Evolutionary conservation across 352 stramenopile species (phyloP), one percentile per base, ranked within the genome.

Genomic region (Thraustochytrium striatum): DNA sequence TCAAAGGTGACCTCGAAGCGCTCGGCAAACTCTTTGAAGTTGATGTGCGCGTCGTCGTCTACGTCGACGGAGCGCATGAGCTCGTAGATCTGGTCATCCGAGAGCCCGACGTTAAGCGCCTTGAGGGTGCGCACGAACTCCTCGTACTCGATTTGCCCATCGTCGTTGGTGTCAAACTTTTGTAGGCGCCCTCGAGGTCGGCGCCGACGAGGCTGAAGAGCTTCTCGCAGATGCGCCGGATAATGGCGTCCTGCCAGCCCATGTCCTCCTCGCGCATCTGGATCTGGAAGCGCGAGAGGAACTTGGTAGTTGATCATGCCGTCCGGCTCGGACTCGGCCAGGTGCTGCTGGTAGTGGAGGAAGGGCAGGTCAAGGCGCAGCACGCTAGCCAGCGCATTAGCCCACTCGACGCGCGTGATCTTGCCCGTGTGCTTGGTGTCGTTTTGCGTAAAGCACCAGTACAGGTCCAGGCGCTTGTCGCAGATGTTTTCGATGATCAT

Each of bases 361-460:
- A 94, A 97, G 7, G 91, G 92, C 69, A 97, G 57, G 75, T 97
- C 92, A 7, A 96, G 82, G 75, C 93, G 87, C 52, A 97, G 83
- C n/a, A 97, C 92, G 0, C 90, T 94, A 33, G 91, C 91, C 75
- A 97, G 83, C 11, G 90, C 92, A 32, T 96, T 90, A 0, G 92
- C 89, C 91, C 91, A 96, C 57, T 96, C 87, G 30, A 95, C 85
- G 2, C 90, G 87, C 36, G 88, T 89, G 57, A 96, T 87, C 0
- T 84, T 87, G 28, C 92, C 91, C 13, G 91, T 90, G 85, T 93
- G 88, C 44, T 93, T 88, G n/a, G 92, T 89, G 78, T 96, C 91
- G 75, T 95, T 87, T 81, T 95, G 90, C 55, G 91, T 96, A 61
- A 95, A 97, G 83, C 96, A 95, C 91, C 92, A 96, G 83, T 93